Conservation (phyloP, 768 basidiomycete species). For the Tubosaeta brunneosetosa region DNA sequence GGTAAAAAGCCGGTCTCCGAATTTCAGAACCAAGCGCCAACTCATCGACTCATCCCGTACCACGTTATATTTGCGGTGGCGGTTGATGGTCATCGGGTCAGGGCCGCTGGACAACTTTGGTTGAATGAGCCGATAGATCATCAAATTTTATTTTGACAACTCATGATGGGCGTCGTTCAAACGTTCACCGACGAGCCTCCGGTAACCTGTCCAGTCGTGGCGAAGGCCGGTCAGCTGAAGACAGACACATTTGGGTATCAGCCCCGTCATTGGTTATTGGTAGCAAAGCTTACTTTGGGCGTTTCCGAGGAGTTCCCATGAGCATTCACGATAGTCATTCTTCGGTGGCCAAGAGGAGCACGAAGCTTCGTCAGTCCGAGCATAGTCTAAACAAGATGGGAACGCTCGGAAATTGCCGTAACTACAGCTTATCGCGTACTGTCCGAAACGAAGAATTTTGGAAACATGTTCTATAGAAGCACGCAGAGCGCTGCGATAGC, state of each 20-base stretch:
- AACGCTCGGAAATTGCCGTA: background rate
- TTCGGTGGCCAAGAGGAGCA: background rate
- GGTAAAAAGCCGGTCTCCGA: constrained; percentile 14
- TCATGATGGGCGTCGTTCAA: background rate
- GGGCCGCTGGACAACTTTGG: constrained; percentile 4
- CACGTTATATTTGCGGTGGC: constrained; percentile 10
- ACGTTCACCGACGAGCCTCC: too few species aligned
- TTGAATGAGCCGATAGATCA: background rate
- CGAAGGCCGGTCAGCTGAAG: background rate
- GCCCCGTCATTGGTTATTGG: background rate
- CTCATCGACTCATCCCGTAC: background rate
- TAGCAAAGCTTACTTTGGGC: background rate
- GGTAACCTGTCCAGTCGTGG: too few species aligned
- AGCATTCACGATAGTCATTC: background rate
- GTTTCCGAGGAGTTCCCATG: background rate
- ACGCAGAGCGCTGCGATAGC: constrained; percentile 14
- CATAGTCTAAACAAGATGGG: too few species aligned
- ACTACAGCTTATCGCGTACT: too few species aligned
- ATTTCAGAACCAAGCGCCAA: too few species aligned
- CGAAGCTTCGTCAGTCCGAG: background rate
- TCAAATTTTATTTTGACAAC: background rate
- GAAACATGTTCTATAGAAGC: constrained; percentile 1
- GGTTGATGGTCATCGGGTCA: constrained; percentile 2
- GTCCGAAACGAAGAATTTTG: too few species aligned
- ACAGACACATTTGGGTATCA: background rate